phyloP scores from a whole-genome alignment of 2,329 filamentous ascomycete species.

The Eurotiales sp. region DNA sequence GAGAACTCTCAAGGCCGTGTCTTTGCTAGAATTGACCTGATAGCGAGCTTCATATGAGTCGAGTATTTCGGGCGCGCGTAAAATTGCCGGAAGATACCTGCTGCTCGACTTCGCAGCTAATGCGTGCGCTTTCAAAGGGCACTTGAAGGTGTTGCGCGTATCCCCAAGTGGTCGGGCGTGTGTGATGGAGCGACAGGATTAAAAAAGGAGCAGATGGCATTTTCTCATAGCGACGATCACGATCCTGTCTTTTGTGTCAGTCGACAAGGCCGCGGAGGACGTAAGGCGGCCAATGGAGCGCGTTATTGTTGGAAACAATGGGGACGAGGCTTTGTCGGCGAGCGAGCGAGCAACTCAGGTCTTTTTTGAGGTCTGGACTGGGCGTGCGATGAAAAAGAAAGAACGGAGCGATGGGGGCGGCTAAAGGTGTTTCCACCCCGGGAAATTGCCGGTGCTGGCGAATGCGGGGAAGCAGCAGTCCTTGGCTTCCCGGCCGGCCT shows the following conservation, averaged over 20 bases:
- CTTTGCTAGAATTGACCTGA: too few relatives aligned
- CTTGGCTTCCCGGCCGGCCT: background rate
- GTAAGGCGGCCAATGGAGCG: background rate
- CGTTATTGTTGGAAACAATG: background rate
- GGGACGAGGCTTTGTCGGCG: too few relatives aligned
- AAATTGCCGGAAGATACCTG: too few relatives aligned
- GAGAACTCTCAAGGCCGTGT: background rate
- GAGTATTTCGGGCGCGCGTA: too few relatives aligned
- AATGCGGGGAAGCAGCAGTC: background rate
- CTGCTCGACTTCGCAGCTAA: background rate
- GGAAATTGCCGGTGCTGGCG: background rate
- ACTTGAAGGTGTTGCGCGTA: background rate
- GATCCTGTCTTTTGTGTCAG: too few relatives aligned
- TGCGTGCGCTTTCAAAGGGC: background rate
- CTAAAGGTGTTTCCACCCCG: background rate
- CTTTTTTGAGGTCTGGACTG: background rate
- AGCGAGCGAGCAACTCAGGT: background rate
- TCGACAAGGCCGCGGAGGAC: background rate
- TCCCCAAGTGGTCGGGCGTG: background rate
- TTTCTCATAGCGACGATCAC: background rate
- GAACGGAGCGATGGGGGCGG: background rate
- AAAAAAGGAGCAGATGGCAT: background rate
- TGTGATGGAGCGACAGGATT: background rate
- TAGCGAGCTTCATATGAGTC: too few relatives aligned
- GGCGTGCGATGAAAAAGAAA: background rate